Percentiles rank a stretch among this genome's conserved stretches.
Conservation (phyloP, 2,329 filamentous ascomycete species). For the Amylocarpus encephaloides region DNA sequence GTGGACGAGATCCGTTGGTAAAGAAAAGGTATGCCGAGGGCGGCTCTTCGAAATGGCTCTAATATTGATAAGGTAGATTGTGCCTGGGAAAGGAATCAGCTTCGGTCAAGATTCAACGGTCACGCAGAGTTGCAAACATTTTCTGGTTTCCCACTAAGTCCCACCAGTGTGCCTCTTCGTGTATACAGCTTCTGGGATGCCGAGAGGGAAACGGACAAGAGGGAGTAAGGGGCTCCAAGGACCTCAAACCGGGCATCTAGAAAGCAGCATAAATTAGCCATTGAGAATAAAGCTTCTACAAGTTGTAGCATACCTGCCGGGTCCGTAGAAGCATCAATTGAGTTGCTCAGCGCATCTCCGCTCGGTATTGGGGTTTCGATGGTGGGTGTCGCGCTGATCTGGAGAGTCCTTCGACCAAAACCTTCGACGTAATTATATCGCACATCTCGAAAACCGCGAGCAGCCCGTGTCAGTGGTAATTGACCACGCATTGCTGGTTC, state of each 20-base stretch:
- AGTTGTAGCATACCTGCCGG: conserved; percentile 19
- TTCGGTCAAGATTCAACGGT: background rate
- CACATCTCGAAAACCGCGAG: conserved; percentile 25
- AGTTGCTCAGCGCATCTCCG: conserved; percentile 50
- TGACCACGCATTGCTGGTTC: conserved; percentile 28
- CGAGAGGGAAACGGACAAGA: conserved; percentile 87
- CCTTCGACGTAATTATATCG: conserved; percentile 10
- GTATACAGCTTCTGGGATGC: conserved; percentile 93
- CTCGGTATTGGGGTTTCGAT: conserved; percentile 45
- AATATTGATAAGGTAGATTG: conserved; percentile 85
- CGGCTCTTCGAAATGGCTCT: conserved; percentile 71
- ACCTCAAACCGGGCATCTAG: conserved; percentile 93
- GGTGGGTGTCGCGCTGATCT: conserved; percentile 56
- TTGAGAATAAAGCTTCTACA: background rate
- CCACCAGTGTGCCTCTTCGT: conserved; percentile 82
- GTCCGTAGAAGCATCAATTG: conserved; percentile 35
- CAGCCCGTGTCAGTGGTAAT: conserved; percentile 21
- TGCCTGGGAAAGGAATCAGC: conserved; percentile 45
- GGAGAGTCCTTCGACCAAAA: conserved; percentile 47
- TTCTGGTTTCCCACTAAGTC: conserved; percentile 81
- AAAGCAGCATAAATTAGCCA: background rate
- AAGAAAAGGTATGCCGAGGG: conserved; percentile 85
- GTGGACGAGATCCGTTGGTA: conserved; percentile 89
- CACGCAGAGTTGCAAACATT: conserved; percentile 53
- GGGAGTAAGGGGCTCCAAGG: conserved; percentile 82